Evolutionary conservation across 176 grass and related monocot species (phyloP).

Genomic region (Musa troglodytarum): DNA sequence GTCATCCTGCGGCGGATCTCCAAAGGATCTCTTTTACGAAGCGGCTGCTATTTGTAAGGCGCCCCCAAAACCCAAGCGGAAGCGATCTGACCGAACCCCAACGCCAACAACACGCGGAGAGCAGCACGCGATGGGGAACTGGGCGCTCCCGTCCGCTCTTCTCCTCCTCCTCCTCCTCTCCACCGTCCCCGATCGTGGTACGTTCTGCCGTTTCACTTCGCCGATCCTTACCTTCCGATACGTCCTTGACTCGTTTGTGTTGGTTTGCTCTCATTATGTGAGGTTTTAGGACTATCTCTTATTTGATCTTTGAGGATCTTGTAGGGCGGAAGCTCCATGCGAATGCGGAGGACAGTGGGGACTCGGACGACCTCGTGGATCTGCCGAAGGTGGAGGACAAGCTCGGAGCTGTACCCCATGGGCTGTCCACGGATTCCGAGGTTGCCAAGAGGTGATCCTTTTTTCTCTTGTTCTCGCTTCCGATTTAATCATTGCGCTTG

Average conservation of each 20-base stretch:
- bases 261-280: neutral
- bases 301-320: conserved; percentile 13
- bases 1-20: neutral
- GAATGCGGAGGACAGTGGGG: conserved; percentile 71
- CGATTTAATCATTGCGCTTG: neutral
- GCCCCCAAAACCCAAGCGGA: neutral
- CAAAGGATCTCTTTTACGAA: neutral
- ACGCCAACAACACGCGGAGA: neutral
- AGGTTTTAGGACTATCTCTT: conserved; percentile 9
- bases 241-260: conserved; percentile 1
- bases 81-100: neutral
- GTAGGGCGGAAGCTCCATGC: conserved; percentile 71
- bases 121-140: conserved; percentile 53
- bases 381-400: conserved; percentile 91
- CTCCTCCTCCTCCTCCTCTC: conserved; percentile 74
- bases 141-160: conserved; percentile 59
- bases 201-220: neutral
- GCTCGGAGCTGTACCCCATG: conserved; percentile 64
- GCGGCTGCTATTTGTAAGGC: conserved; percentile 5
- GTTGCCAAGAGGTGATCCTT: conserved; percentile 52
- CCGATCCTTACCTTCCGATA: neutral
- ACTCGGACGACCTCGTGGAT: conserved; percentile 50
- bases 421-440: conserved; percentile 81
- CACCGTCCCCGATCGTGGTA: conserved; percentile 68
- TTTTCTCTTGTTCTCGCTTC: neutral